phyloP scores from a whole-genome alignment of 2,329 filamentous ascomycete species.

The Ceratocystiopsis brevicomis region DNA sequence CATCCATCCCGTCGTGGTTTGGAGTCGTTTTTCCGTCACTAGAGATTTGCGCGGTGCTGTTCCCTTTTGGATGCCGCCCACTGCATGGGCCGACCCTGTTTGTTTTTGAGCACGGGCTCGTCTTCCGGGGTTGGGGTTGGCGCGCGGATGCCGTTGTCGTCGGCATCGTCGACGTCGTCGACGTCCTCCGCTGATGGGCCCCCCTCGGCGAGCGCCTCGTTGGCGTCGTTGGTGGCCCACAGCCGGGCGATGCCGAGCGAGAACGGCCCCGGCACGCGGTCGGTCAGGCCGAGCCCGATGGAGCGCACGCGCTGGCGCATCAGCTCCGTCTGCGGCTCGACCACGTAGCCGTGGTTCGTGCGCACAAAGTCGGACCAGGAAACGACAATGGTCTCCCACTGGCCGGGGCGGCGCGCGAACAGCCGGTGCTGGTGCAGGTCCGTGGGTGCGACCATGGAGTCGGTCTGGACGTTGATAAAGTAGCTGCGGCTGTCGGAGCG shows the following conservation, averaged over 20 bases:
- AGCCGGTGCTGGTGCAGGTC: slow-evolving; percentile 90
- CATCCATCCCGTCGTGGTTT: too few species aligned
- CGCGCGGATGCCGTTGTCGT: background rate
- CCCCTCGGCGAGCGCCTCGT: slow-evolving; percentile 16
- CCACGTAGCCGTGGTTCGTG: slow-evolving; percentile 79
- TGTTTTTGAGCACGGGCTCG: slow-evolving; percentile 2
- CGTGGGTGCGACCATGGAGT: slow-evolving; percentile 68
- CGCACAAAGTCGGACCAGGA: slow-evolving; percentile 85
- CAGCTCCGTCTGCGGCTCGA: slow-evolving; percentile 85
- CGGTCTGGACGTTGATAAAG: slow-evolving; percentile 88
- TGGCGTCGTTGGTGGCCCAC: slow-evolving; percentile 66
- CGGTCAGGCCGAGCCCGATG: slow-evolving; percentile 74
- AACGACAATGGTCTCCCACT: slow-evolving; percentile 92
- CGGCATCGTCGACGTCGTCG: background rate
- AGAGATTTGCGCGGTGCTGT: too few species aligned
- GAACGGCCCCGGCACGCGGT: slow-evolving; percentile 74
- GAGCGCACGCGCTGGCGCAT: slow-evolving; percentile 69
- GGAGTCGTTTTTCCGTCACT: too few species aligned
- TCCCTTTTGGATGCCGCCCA: background rate
- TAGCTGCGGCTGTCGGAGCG: slow-evolving; percentile 85
- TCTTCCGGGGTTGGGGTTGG: too few species aligned
- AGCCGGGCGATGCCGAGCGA: slow-evolving; percentile 69
- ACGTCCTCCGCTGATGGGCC: slow-evolving; percentile 9
- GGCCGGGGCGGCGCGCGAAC: slow-evolving; percentile 56
- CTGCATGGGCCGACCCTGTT: slow-evolving; percentile 1